A percentile compares a stretch with the other conserved stretches of the same genome.
Evolutionary conservation across 768 basidiomycete genomes (phyloP).

Genomic region (Suillus plorans): DNA sequence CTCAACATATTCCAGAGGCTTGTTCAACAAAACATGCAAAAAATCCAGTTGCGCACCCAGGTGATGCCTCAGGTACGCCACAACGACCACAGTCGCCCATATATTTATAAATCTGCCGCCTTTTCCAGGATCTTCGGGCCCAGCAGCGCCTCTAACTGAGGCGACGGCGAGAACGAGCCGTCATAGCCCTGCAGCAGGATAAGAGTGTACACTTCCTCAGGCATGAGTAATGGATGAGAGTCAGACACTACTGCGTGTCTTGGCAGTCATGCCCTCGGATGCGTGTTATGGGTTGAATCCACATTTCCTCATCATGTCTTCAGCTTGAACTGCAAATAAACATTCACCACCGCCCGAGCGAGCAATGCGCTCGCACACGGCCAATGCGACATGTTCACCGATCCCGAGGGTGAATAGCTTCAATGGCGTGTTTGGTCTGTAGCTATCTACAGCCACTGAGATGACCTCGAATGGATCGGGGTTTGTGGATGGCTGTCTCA

Average conservation of each 20-base stretch:
- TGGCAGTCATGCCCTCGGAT: background rate
- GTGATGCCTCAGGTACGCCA: constrained; percentile 44
- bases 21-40: constrained; percentile 40
- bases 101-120: constrained; percentile 26
- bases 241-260: background rate
- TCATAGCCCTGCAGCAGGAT: constrained; percentile 42
- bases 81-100: constrained; percentile 50
- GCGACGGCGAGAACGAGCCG: constrained; percentile 44
- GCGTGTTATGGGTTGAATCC: constrained; percentile 11
- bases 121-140: constrained; percentile 34
- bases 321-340: no score
- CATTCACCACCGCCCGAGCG: no score
- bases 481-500: no score
- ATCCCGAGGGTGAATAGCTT: no score
- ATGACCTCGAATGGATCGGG: no score
- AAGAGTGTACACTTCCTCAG: constrained; percentile 34
- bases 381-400: no score
- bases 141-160: constrained; percentile 34
- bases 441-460: no score
- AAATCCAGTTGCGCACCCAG: constrained; percentile 40
- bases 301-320: no score
- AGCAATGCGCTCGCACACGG: no score
- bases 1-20: constrained; percentile 40
- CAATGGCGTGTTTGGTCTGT: no score
- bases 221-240: constrained; percentile 8